Base-by-base conservation (phyloP, 1,284 basidiomycete genomes). In the Apiotrichum veenhuisii region DNA sequence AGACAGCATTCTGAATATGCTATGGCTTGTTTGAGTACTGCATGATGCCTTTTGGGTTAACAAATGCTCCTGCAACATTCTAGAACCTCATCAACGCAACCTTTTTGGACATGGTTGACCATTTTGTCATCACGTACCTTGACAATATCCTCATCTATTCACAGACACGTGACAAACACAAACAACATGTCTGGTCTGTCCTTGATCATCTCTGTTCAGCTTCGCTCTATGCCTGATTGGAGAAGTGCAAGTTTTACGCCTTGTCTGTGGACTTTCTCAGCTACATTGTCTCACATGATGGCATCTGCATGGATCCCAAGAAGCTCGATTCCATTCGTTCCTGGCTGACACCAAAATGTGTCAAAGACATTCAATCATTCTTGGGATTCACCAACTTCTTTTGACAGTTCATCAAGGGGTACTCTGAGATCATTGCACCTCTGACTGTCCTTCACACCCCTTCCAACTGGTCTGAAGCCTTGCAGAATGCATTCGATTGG, bases 121-220 rank as follows among this genome's bases (percentile, higher is more conserved):
- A 59, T 0, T 61, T 42, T 36, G 64, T 72, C 14, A 53, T 76
- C n/a, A 58, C 71, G 18, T 75, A 77, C 53, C 59, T 78, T 3
- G 75, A 78, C 63, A 70, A 78, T 59, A 77, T 78, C 52, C 58
- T 77, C 20, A 67, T 80, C 17, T 75, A 70, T 40, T 80, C 82
- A 5, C 71, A 77, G 1, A 78, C 74, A 10, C 72, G 73, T 25
- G 78, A n/a, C 15, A 58, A 71, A 1, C 75, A 77, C 49, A 15
- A 36, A 0, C 2, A 27, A 4, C 68, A 74, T 44, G 64, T 77
- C 23, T 15, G 37, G 2, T 5, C 52, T 15, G 78, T 82, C 2
- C 67, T 83, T 7, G 44, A 72, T 12, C 47, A 68, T 2, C 70
- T 82, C n/a, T n/a, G n/a, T n/a, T 0, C 46, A 66, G 0, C 43